These are phyloP conservation scores for Lactarius pseudohatsudake DNA, from an alignment of 768 basidiomycete genomes.

Conservation along the genomic window DNA sequence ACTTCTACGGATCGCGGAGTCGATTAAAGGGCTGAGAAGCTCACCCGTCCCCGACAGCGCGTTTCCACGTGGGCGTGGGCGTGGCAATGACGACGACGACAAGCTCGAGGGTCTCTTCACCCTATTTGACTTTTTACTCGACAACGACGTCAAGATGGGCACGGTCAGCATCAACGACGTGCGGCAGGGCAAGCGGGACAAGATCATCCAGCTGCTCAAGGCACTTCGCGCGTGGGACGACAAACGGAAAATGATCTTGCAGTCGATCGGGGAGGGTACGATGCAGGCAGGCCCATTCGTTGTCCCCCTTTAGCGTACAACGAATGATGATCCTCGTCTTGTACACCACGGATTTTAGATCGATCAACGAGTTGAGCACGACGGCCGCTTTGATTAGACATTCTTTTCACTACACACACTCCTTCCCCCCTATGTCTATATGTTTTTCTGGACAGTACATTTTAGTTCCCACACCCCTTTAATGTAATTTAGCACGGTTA, in stretches of 20 bases:
- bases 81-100: conserved; percentile 50
- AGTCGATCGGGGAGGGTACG: conserved; percentile 45
- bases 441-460: neutral
- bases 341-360: neutral
- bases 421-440: neutral
- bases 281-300: conserved; percentile 35
- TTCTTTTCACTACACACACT: neutral
- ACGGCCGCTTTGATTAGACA: neutral
- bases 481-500: conserved; percentile 1
- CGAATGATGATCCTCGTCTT: neutral
- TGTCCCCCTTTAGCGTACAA: conserved; percentile 20
- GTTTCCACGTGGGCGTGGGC: conserved; percentile 57
- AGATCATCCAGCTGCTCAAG: conserved; percentile 75
- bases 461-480: neutral
- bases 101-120: conserved; percentile 85
- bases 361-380: neutral
- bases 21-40: conserved; percentile 62
- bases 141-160: conserved; percentile 90
- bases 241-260: conserved; percentile 56
- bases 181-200: conserved; percentile 75
- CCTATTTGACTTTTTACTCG: conserved; percentile 89
- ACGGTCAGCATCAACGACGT: conserved; percentile 94
- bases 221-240: conserved; percentile 83
- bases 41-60: conserved; percentile 77
- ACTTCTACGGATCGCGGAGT: conserved; percentile 83